Evolutionary conservation across 2,329 filamentous ascomycete species (phyloP), one percentile per base, ranked within the genome.

Genomic region (Whalleya microplaca): DNA sequence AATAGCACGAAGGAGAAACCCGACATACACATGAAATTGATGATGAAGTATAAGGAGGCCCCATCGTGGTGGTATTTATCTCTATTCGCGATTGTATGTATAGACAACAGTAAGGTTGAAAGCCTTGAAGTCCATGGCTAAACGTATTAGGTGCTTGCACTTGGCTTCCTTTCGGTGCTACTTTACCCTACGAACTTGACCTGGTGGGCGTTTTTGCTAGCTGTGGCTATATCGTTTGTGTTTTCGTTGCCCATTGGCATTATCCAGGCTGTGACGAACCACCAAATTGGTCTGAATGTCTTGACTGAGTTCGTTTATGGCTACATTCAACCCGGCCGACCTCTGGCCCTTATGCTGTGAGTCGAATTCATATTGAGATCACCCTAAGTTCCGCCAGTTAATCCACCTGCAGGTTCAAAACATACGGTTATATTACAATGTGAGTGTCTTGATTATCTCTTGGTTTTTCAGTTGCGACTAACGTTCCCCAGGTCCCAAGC

Each of bases 291-390:
- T 1, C 76, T 92, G 37, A 92, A 92, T 60, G 88, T 92, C 21
- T 75, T 92, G 59, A 90, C 88, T 0, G 88, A 91, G 73, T 90
- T 91, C 61, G 76, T 92, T 3, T 85, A 86, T 56, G 89, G 89
- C 1, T 92, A 92, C 66, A 89, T 92, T 65, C 87, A 90, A 60
- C 88, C 88, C 0, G 89, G 89, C 2, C 76, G 83, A 5, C 89
- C 89, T 0, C 75, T 92, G 52, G 89, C 86, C 0, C 82, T 91
- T 59, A 92, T 92, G 88, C 79, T 91, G 76, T 89, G 69, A 63
- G 76, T 66, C 7, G 9, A 4, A 21, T 19, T 41, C 6, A 8
- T 40, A 14, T 21, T 16, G 14, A 2, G 14, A 20, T 2, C 23
- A 20, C 3, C n/a, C 18, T 51, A 27, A n/a, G 14, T 21, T 2